Evolutionary conservation across 1,284 basidiomycete genomes (phyloP), one percentile per base, ranked within the genome.

Genomic region (Puccinia novopanici): DNA sequence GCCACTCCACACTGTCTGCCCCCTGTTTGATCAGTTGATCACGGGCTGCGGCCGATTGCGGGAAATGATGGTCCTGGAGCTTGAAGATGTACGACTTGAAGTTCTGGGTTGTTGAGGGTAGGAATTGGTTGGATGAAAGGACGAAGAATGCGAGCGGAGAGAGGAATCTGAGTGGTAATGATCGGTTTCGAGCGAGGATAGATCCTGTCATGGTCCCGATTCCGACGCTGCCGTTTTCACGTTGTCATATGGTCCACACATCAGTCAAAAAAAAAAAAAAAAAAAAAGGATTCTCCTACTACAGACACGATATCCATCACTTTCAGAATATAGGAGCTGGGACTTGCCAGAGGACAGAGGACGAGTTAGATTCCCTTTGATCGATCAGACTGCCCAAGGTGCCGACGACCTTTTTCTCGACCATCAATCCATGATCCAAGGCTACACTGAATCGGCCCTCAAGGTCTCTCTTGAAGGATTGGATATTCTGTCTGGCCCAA

Each of bases 1-100:
- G 42, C 57, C 59, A 75, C 52, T 65, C 34, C 30, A 75, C 27
- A 50, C 45, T n/a, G 10, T 75, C 74, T 0, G 12, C 48, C 1
- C 74, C 61, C n/a, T 45, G 59, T 37, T 59, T 57, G 55, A 78
- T 67, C 19, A 78, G 3, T 10, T 78, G 37, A 48, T 78, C 76
- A 48, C 76, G 50, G 27, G 27, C 19, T 59, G 40, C 65, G 48
- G 78, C 78, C 45, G 78, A 80, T 63, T 54, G 24, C 3, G 78
- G 78, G 55, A 80, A 80, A 55, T 80, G 78, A 15, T 73, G 68
- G 71, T 80, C 78, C 65, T 80, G 78, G n/a, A 80, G 54, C 30
- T 65, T 65, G 42, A 80, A 80, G 55, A 63, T 50, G 59, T 80
- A 80, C 17, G 68, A 40, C 34, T 80, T 72, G 40, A 80, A 22